A percentile compares a stretch with the other conserved stretches of the same genome.
Evolutionary conservation across 2,329 filamentous ascomycete species (phyloP).

Genomic region (Cladosporium sp.): DNA sequence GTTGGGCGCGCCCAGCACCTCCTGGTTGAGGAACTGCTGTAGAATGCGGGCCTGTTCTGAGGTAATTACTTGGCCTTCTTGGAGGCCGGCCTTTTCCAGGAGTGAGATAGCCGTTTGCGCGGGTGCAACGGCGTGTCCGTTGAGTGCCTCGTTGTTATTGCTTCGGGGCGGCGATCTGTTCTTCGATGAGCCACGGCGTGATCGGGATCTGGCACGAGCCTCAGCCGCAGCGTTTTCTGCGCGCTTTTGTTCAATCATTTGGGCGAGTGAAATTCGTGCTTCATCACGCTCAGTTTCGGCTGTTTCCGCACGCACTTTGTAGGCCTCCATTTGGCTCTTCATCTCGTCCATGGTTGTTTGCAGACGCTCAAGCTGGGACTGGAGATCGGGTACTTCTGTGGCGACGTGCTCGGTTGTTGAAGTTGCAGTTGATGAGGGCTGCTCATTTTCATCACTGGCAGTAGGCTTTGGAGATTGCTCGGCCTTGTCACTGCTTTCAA

Average conservation of each 20-base stretch:
- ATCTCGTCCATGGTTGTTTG: slow-evolving; percentile 75
- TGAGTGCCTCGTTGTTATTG: slow-evolving; percentile 17
- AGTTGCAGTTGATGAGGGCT: background rate
- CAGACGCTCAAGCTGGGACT: slow-evolving; percentile 71
- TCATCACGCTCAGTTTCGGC: slow-evolving; percentile 73
- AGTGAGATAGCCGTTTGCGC: slow-evolving; percentile 24
- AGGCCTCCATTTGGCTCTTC: slow-evolving; percentile 72
- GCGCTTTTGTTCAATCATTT: slow-evolving; percentile 82
- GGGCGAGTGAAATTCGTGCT: slow-evolving; percentile 69
- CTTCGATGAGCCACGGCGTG: slow-evolving; percentile 13
- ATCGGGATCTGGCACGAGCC: slow-evolving; percentile 30
- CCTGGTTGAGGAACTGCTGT: slow-evolving; percentile 26
- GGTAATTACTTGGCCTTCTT: slow-evolving; percentile 30
- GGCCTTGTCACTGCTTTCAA: slow-evolving; percentile 56
- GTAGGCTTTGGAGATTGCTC: slow-evolving; percentile 35
- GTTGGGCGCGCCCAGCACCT: slow-evolving; percentile 21
- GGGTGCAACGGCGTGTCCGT: slow-evolving; percentile 23
- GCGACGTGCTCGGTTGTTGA: slow-evolving; percentile 20
- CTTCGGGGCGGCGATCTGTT: slow-evolving; percentile 14
- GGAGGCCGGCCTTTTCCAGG: slow-evolving; percentile 27
- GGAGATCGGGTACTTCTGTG: slow-evolving; percentile 46
- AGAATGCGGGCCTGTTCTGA: slow-evolving; percentile 30
- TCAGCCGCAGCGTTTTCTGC: slow-evolving; percentile 57
- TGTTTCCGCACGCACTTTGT: slow-evolving; percentile 67
- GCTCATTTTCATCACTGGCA: slow-evolving; percentile 15